phyloP scores from a whole-genome alignment of 805 yeast genomes.

The Saturnispora quitensis region DNA sequence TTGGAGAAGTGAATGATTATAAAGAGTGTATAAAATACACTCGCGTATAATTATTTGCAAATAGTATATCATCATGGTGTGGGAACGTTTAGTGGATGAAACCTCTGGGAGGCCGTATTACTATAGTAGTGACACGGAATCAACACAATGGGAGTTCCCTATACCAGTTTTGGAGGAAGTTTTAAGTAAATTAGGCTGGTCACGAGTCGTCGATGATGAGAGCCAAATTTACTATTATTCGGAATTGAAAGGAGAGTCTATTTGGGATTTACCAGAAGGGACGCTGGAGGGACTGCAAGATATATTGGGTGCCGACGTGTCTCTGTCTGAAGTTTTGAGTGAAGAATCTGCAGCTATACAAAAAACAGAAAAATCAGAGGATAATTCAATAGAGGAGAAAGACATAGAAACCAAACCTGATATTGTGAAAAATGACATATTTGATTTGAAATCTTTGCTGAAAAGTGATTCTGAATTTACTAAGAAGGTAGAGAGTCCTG shows the following conservation, averaged over 20 bases:
- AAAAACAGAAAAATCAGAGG: background rate
- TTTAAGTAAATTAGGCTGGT: constrained; percentile 35
- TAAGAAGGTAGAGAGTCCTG: background rate
- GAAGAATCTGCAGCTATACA: background rate
- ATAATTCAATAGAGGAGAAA: background rate
- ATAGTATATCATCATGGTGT: constrained; percentile 23
- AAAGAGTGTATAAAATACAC: background rate
- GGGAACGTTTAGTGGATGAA: constrained; percentile 60
- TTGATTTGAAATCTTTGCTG: constrained; percentile 1
- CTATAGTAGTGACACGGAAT: constrained; percentile 53
- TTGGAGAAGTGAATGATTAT: background rate
- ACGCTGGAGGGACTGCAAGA: constrained; percentile 17
- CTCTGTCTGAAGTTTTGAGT: constrained; percentile 5
- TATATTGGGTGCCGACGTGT: constrained; percentile 16
- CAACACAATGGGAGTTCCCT: constrained; percentile 80
- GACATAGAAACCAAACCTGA: background rate
- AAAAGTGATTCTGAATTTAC: constrained; percentile 7
- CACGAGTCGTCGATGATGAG: constrained; percentile 37
- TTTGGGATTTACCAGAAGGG: constrained; percentile 71
- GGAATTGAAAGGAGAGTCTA: constrained; percentile 51
- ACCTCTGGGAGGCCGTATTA: constrained; percentile 60
- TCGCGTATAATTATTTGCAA: background rate
- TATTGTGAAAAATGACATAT: background rate
- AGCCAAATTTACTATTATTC: constrained; percentile 63
- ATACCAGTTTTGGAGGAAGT: constrained; percentile 39